Evolutionary conservation across 1,139 yeast species (phyloP).

Genomic region (Meyerozyma athensensis): DNA sequence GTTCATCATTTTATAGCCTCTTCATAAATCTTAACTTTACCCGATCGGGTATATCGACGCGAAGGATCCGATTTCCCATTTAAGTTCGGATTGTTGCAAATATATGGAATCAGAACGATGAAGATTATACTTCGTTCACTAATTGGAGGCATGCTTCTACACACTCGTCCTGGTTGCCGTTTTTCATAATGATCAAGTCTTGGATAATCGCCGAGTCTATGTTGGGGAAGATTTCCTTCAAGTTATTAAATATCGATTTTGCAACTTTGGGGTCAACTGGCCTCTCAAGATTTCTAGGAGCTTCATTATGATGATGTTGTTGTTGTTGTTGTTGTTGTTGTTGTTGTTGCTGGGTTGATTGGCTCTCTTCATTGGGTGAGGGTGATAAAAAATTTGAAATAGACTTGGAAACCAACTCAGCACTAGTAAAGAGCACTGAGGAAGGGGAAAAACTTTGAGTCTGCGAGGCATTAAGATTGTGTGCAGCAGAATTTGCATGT

Average conservation of each 20-base stretch:
- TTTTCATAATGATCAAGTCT: conserved; percentile 66
- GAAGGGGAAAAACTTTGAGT: conserved; percentile 40
- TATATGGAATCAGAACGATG: background rate
- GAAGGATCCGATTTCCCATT: conserved; percentile 1
- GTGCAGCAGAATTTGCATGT: conserved; percentile 9
- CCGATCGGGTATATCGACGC: conserved; percentile 1
- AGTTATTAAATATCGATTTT: conserved; percentile 33
- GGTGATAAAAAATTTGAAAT: conserved; percentile 42
- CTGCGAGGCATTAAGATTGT: background rate
- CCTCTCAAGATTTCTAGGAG: conserved; percentile 4
- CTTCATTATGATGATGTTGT: conserved; percentile 8
- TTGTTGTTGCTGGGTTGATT: background rate
- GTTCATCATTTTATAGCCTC: background rate
- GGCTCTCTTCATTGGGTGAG: conserved; percentile 25
- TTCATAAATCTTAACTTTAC: background rate
- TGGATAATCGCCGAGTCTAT: conserved; percentile 63
- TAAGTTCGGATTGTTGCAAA: background rate
- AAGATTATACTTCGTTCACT: conserved; percentile 14
- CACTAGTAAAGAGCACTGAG: conserved; percentile 46
- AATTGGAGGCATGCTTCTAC: conserved; percentile 58
- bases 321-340: conserved; percentile 10
- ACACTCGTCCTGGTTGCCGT: conserved; percentile 67
- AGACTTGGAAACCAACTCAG: conserved; percentile 49
- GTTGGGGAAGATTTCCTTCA: conserved; percentile 71
- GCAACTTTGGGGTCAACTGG: conserved; percentile 11